These are phyloP conservation scores for Hippophae gyantsensis DNA, from an alignment of 306 rosid species.

Conservation along the genomic window DNA sequence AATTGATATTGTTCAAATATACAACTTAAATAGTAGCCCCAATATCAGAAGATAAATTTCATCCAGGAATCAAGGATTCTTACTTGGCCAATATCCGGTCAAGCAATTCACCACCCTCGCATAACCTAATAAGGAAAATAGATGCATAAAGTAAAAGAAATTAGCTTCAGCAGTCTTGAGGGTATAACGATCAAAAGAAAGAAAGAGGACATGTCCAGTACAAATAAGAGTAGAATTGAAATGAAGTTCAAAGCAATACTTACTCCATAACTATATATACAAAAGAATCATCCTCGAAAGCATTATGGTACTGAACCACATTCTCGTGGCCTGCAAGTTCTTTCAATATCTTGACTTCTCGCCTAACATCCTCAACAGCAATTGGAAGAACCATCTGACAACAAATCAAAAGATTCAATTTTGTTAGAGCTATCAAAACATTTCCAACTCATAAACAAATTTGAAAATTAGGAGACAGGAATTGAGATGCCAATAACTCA, in stretches of 20 bases:
- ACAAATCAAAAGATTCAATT: constrained; percentile 24
- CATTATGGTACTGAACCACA: constrained; percentile 77
- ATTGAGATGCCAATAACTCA: too few relatives aligned
- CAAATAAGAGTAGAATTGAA: constrained; percentile 16
- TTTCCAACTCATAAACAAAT: background rate
- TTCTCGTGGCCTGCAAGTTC: constrained; percentile 93
- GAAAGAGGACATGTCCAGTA: constrained; percentile 7
- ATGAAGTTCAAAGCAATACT: constrained; percentile 26
- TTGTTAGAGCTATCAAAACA: constrained; percentile 6
- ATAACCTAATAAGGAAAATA: constrained; percentile 50
- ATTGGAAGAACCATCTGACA: constrained; percentile 94
- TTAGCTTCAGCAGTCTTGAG: background rate
- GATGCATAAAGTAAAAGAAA: background rate
- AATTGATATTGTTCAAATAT: constrained; percentile 1
- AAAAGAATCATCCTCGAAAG: constrained; percentile 83
- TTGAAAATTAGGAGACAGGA: too few relatives aligned
- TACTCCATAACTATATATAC: constrained; percentile 99
- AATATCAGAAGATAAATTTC: constrained; percentile 7
- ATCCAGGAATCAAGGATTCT: constrained; percentile 26
- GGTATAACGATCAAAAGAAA: constrained; percentile 9
- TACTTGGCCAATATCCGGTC: constrained; percentile 94
- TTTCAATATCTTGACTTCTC: constrained; percentile 88
- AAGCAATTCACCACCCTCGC: constrained; percentile 94
- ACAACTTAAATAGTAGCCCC: constrained; percentile 5
- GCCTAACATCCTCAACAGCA: constrained; percentile 96